A percentile compares a stretch with the other conserved stretches of the same genome.
Conservation (phyloP, 2,329 filamentous ascomycete species). For the Aspergillus carbonarius region DNA sequence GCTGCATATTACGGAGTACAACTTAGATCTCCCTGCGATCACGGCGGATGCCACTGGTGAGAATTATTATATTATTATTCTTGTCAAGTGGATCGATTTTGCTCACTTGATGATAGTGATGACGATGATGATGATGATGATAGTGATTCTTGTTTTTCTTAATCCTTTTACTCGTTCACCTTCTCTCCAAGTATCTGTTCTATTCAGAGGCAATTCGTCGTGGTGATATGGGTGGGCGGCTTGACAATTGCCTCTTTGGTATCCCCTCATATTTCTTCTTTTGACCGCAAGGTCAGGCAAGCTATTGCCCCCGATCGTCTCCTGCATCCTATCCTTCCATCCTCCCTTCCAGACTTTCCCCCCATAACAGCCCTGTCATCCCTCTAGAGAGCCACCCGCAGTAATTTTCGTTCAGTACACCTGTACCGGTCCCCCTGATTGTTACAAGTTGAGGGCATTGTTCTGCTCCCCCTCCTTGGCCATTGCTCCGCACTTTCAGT, state of each 20-base stretch:
- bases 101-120: no score
- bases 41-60: not conserved
- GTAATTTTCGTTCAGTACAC: not conserved
- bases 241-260: constrained; percentile 4
- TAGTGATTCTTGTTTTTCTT: no score
- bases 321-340: not conserved
- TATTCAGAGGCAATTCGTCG: no score
- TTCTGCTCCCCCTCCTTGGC: not conserved
- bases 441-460: not conserved
- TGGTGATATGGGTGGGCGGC: not conserved
- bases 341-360: not conserved
- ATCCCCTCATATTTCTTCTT: constrained; percentile 1
- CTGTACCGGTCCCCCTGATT: not conserved
- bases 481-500: constrained; percentile 1
- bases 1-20: not conserved
- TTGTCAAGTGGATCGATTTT: no score
- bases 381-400: not conserved
- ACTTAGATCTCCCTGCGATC: not conserved
- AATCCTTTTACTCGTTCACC: no score
- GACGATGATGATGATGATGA: no score
- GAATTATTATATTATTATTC: no score
- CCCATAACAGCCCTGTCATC: not conserved
- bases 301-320: not conserved
- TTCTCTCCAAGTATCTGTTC: no score
- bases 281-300: not conserved